phyloP scores from a whole-genome alignment of 805 yeast genomes.

The Candida krabiensis region DNA sequence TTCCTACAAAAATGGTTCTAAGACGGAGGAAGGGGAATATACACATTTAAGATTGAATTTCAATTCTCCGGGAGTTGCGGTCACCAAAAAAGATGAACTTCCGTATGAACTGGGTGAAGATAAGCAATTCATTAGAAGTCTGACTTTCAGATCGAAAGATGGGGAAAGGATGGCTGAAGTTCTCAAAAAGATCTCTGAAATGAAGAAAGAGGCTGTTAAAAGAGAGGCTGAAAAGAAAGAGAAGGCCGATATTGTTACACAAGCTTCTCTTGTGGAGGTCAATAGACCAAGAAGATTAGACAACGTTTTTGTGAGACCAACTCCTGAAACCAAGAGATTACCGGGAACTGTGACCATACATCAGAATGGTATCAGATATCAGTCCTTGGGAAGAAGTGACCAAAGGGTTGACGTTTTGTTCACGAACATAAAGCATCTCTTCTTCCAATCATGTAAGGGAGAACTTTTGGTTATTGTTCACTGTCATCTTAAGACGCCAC shows the following conservation, averaged over 20 bases:
- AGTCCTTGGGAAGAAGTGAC: slow-evolving; percentile 79
- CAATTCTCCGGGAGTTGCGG: slow-evolving; percentile 80
- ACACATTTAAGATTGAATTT: slow-evolving; percentile 88
- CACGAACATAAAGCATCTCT: slow-evolving; percentile 87
- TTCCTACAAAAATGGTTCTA: slow-evolving; percentile 90
- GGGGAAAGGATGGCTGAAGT: slow-evolving; percentile 89
- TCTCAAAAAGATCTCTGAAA: slow-evolving; percentile 83
- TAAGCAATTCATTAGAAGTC: slow-evolving; percentile 81
- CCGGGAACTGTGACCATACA: slow-evolving; percentile 91
- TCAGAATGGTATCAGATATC: slow-evolving; percentile 94
- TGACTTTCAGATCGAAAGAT: slow-evolving; percentile 87
- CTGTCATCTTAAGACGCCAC: slow-evolving; percentile 87
- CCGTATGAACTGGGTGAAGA: slow-evolving; percentile 90
- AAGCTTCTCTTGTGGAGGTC: slow-evolving; percentile 81
- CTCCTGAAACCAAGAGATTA: slow-evolving; percentile 94
- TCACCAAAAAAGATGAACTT: slow-evolving; percentile 69
- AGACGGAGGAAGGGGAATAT: slow-evolving; percentile 94
- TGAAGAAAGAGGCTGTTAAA: slow-evolving; percentile 88
- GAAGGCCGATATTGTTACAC: slow-evolving; percentile 91
- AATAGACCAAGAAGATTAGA: slow-evolving; percentile 87
- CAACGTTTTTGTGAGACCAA: slow-evolving; percentile 87
- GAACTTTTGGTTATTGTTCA: slow-evolving; percentile 92
- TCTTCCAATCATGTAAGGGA: slow-evolving; percentile 95
- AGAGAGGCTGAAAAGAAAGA: slow-evolving; percentile 89
- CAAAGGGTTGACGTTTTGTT: slow-evolving; percentile 86